phyloP scores from a whole-genome alignment of 306 rosid genomes.

The Vigna angularis region DNA sequence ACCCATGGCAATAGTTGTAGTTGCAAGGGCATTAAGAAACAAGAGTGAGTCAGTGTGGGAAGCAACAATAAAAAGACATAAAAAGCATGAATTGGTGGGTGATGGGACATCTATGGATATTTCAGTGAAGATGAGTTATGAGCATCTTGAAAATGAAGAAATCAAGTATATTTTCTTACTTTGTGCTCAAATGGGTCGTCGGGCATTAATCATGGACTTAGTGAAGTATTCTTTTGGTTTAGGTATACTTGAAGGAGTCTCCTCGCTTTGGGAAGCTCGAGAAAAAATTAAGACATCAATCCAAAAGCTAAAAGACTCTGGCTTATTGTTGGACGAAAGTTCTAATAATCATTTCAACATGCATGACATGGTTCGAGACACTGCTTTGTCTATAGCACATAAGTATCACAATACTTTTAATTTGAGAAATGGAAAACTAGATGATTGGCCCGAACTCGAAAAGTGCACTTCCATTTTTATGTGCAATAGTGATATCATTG shows the following conservation, averaged over 20 bases:
- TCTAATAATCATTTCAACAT: slow-evolving; percentile 2
- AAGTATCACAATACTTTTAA: neutral
- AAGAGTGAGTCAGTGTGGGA: neutral
- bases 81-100: neutral
- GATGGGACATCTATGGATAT: neutral
- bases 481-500: slow-evolving; percentile 11
- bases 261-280: neutral
- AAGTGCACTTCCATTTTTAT: slow-evolving; percentile 22
- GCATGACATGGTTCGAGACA: slow-evolving; percentile 24
- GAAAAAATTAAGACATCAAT: neutral
- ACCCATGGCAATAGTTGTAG: slow-evolving; percentile 24
- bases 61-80: neutral
- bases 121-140: slow-evolving; percentile 12
- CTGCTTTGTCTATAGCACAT: slow-evolving; percentile 13
- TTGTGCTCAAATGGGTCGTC: slow-evolving; percentile 33
- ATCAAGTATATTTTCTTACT: slow-evolving; percentile 21
- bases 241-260: slow-evolving; percentile 16
- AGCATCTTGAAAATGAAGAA: slow-evolving; percentile 20
- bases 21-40: neutral
- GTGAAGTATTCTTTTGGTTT: slow-evolving; percentile 2
- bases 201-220: neutral
- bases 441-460: slow-evolving; percentile 17
- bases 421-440: slow-evolving; percentile 13
- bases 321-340: neutral
- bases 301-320: neutral